phyloP scores from a whole-genome alignment of 2,329 filamentous ascomycete genomes.

The Triangularia setosa region DNA sequence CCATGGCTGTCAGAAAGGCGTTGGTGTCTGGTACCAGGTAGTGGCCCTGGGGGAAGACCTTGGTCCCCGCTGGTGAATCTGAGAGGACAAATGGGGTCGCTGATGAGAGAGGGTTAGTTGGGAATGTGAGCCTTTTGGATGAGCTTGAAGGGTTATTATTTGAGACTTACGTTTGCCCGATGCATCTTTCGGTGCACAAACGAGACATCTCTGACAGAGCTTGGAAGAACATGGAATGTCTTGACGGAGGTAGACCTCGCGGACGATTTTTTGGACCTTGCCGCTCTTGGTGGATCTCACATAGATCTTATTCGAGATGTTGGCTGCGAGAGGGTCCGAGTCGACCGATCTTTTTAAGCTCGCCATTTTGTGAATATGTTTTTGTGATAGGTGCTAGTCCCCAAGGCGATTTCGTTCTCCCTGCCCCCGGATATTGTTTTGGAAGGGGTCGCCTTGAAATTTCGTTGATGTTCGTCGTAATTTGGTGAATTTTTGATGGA shows the following conservation, averaged over 20 bases:
- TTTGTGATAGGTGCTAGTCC: not conserved
- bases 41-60: slow-evolving; percentile 77
- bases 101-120: slow-evolving; percentile 38
- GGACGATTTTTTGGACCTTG: slow-evolving; percentile 98
- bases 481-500: slow-evolving; percentile 6
- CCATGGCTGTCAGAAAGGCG: slow-evolving; percentile 91
- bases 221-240: slow-evolving; percentile 97
- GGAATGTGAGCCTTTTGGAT: too few relatives aligned
- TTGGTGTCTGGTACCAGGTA: slow-evolving; percentile 97
- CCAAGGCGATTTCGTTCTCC: not conserved
- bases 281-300: slow-evolving; percentile 91
- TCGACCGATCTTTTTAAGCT: slow-evolving; percentile 59
- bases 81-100: slow-evolving; percentile 83
- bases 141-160: not conserved
- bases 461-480: not conserved
- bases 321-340: slow-evolving; percentile 56
- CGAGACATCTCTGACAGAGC: slow-evolving; percentile 73
- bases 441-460: not conserved
- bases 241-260: slow-evolving; percentile 90
- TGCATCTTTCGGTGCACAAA: slow-evolving; percentile 73
- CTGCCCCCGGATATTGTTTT: not conserved
- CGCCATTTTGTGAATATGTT: slow-evolving; percentile 46
- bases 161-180: slow-evolving; percentile 62
- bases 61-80: slow-evolving; percentile 80
- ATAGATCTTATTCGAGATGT: slow-evolving; percentile 92